Base-by-base conservation (phyloP, 148 eudicot species). In the Dysphania ambrosioides region DNA sequence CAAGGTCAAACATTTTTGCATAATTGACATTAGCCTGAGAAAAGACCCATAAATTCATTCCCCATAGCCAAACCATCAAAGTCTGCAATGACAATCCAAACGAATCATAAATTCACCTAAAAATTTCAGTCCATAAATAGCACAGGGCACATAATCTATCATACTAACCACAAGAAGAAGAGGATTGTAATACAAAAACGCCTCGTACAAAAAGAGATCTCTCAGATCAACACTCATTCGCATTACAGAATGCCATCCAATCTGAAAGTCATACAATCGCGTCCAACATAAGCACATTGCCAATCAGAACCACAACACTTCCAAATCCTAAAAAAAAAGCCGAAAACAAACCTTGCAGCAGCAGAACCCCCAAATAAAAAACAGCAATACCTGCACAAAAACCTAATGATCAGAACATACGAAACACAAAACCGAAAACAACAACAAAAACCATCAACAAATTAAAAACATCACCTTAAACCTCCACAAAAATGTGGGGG, bases 231-330 rank as follows among this genome's bases (percentile, higher is more conserved):
- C 92, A 80, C 97, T 90, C 99, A 96, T 96, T 79, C 92, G 88
- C 99, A 96, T 96, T 32, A 96, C 97, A 75, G 99, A 89, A 82
- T 86, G 89, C 97, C 97, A 96, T 82, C 97, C 94, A 79, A 92
- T 89, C 99, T 92, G 88, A 68, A 66, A 76, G 58, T 55, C 40
- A 74, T 19, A 75, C 26, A 18, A 64, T 23, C 8, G 24, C 19
- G 26, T 44, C 26, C 67, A 36, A 11, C 49, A 47, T 61, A 76
- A 59, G 73, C 35, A 10, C 59, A 76, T 56, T 76, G 69, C 41
- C 62, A 27, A 59, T 36, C 73, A 68, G 42, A 64, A 64, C 27
- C 8, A 16, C 16, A 57, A 11, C 24, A 32, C 38, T 32, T 13
- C 12, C 18, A 26, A 16, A 7, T 64, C 19, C 68, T 29, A 62